These are phyloP conservation scores for Colletotrichum tropicale DNA, from an alignment of 2,329 filamentous ascomycete species.

Conservation along the genomic window DNA sequence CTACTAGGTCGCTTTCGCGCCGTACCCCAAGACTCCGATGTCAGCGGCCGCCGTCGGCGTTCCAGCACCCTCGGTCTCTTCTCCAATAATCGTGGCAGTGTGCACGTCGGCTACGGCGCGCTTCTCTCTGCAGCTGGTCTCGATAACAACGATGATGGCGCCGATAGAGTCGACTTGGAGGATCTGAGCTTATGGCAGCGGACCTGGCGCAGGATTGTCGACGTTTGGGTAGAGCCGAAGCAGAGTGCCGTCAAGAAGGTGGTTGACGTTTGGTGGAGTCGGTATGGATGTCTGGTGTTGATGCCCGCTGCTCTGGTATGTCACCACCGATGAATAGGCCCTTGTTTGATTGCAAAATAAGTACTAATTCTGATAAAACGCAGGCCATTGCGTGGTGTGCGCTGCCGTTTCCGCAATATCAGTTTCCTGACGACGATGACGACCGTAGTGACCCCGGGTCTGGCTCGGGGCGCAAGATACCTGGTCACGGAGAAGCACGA, in stretches of 20 bases:
- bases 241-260: slow-evolving; percentile 62
- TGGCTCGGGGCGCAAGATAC: slow-evolving; percentile 44
- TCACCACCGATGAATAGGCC: background rate
- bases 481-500: slow-evolving; percentile 66
- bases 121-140: slow-evolving; percentile 48
- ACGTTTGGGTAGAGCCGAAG: slow-evolving; percentile 67
- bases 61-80: slow-evolving; percentile 34
- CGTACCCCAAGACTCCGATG: slow-evolving; percentile 51
- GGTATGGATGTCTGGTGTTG: slow-evolving; percentile 65
- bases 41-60: slow-evolving; percentile 27
- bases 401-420: slow-evolving; percentile 68
- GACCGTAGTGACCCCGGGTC: slow-evolving; percentile 29
- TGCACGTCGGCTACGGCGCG: slow-evolving; percentile 62
- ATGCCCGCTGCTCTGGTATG: slow-evolving; percentile 65
- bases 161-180: slow-evolving; percentile 35
- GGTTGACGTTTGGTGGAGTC: slow-evolving; percentile 67
- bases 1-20: slow-evolving; percentile 70
- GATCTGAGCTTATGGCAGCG: slow-evolving; percentile 38
- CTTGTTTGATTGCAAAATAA: slow-evolving; percentile 17
- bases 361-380: background rate
- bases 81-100: slow-evolving; percentile 48
- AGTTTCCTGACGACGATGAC: slow-evolving; percentile 49
- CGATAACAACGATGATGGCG: slow-evolving; percentile 31
- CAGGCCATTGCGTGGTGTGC: slow-evolving; percentile 70
- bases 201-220: slow-evolving; percentile 40